Conservation (phyloP, 169 alveolate genomes). For the Plasmodium falciparum region DNA sequence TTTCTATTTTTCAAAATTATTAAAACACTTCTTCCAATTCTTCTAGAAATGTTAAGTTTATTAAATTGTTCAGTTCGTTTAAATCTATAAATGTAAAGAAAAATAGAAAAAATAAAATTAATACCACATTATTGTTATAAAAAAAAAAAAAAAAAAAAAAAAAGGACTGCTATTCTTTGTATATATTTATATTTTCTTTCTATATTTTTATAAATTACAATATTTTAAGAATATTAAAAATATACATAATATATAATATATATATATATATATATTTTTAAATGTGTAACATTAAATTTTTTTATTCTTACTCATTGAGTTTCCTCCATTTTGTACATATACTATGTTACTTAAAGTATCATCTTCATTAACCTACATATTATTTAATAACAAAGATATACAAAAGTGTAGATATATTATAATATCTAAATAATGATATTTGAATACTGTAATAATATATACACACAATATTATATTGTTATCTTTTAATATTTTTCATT, state of each 20-base stretch:
- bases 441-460: too few species aligned
- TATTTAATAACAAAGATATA: not conserved
- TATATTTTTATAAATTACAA: not conserved
- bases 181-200: not conserved
- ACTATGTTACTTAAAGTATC: slow-evolving; percentile 63
- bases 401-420: not conserved
- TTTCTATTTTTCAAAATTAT: not conserved
- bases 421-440: too few species aligned
- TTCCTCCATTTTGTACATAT: slow-evolving; percentile 67
- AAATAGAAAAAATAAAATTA: not conserved
- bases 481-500: not conserved
- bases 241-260: not conserved
- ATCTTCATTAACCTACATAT: slow-evolving; percentile 63
- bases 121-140: not conserved
- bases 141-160: not conserved
- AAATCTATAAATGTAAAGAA: slow-evolving; percentile 25
- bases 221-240: too few species aligned
- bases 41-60: slow-evolving; percentile 66
- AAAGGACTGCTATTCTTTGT: slow-evolving; percentile 1
- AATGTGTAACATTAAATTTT: not conserved
- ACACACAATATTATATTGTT: not conserved
- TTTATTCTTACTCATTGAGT: slow-evolving; percentile 46
- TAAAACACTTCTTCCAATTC: slow-evolving; percentile 63
- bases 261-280: not conserved
- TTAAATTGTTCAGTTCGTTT: slow-evolving; percentile 64